Percentiles rank a stretch among this genome's conserved stretches.
Conservation (phyloP, 2,329 filamentous ascomycete genomes). For the Huntiella bhutanensis region DNA sequence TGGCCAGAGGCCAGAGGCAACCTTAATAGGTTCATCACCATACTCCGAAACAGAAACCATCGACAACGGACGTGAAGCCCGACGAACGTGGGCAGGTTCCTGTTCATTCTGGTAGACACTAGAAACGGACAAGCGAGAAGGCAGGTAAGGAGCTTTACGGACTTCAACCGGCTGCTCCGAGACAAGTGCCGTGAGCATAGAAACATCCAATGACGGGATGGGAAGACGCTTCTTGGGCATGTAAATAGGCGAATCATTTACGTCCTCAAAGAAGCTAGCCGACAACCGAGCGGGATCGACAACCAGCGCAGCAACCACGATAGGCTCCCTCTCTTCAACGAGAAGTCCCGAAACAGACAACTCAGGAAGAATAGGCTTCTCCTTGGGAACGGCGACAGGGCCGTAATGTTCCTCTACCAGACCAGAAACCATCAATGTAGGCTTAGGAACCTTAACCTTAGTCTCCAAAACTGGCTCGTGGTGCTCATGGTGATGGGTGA, state of each 20-base stretch:
- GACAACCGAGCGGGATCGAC: background rate
- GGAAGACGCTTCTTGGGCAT: background rate
- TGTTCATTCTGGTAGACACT: background rate
- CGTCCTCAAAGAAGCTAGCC: background rate
- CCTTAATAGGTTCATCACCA: constrained; percentile 12
- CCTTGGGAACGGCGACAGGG: constrained; percentile 17
- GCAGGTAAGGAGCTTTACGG: background rate
- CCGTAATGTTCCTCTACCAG: constrained; percentile 15
- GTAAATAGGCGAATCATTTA: constrained; percentile 1
- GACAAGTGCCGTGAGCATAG: background rate
- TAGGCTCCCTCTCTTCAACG: constrained; percentile 18
- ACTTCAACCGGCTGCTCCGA: background rate
- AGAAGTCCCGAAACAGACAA: constrained; percentile 12
- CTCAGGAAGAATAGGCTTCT: constrained; percentile 16
- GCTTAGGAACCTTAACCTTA: constrained; percentile 14
- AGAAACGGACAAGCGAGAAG: constrained; percentile 1
- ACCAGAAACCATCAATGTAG: constrained; percentile 14
- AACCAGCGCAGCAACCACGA: constrained; percentile 10
- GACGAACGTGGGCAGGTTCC: background rate
- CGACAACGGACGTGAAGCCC: constrained; percentile 12
- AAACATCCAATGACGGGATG: background rate
- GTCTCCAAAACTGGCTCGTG: constrained; percentile 18
- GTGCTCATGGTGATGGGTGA: constrained; percentile 17
- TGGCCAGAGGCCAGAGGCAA: constrained; percentile 11
- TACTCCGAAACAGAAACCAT: constrained; percentile 13